These are phyloP conservation scores for Juglanconis sp. DNA, from an alignment of 2,329 filamentous ascomycete species.

Conservation along the genomic window DNA sequence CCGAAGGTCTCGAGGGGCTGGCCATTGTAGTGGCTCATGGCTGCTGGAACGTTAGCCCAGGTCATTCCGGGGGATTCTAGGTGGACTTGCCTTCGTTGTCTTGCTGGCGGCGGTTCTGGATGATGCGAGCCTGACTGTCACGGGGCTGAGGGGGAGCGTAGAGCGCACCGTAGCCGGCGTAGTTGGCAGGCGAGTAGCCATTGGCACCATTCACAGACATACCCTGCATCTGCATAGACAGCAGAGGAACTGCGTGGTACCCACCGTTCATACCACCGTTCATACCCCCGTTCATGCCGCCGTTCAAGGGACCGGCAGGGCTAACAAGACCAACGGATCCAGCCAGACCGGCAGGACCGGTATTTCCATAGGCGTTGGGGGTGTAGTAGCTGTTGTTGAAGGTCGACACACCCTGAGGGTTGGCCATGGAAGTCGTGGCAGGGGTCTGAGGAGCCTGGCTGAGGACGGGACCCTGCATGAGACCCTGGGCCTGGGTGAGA, in stretches of 20 bases:
- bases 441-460: constrained; percentile 10
- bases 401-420: constrained; percentile 16
- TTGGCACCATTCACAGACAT: constrained; percentile 52
- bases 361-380: constrained; percentile 28
- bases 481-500: constrained; percentile 35
- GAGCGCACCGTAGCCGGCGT: constrained; percentile 52
- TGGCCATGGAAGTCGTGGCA: constrained; percentile 6
- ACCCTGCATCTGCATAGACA: constrained; percentile 66
- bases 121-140: constrained; percentile 73
- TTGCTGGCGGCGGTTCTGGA: constrained; percentile 70
- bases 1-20: constrained; percentile 75
- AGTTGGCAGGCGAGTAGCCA: constrained; percentile 57
- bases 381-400: constrained; percentile 22
- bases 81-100: constrained; percentile 64
- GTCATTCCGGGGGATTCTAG: constrained; percentile 5
- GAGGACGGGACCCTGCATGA: constrained; percentile 1
- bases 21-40: constrained; percentile 79
- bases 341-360: constrained; percentile 28
- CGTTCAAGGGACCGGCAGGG: not conserved
- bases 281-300: not conserved
- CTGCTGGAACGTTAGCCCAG: constrained; percentile 37
- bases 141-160: constrained; percentile 50
- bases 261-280: constrained; percentile 3
- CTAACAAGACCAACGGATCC: not conserved
- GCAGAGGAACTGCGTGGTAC: constrained; percentile 51